A percentile compares a stretch with the other conserved stretches of the same genome.
Evolutionary conservation across 441 rosid species (phyloP).

Genomic region (Capsella rubella): DNA sequence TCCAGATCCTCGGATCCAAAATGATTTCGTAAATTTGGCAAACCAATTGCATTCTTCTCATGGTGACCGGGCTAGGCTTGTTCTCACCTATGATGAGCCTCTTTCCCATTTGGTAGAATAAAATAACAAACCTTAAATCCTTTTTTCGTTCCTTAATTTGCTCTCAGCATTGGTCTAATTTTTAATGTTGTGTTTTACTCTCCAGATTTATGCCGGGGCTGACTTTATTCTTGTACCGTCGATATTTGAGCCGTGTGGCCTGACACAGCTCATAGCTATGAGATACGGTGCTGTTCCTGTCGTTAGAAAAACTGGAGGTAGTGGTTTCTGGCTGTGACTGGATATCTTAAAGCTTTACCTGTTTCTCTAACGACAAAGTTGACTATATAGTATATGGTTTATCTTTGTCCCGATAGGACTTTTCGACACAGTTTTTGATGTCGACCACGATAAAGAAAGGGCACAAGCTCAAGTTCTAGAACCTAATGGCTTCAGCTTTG

Average conservation of each 20-base stretch:
- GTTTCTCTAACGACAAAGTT: constrained; percentile 7
- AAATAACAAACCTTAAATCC: neutral
- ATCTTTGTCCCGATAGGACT: constrained; percentile 54
- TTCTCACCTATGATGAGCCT: constrained; percentile 93
- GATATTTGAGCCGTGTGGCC: constrained; percentile 97
- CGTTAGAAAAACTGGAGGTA: constrained; percentile 98
- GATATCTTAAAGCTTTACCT: constrained; percentile 10
- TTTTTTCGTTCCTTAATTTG: neutral
- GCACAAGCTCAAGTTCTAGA: constrained; percentile 84
- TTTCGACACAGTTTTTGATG: constrained; percentile 92
- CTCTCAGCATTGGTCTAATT: neutral
- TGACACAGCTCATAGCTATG: constrained; percentile 95
- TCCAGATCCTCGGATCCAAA: constrained; percentile 96
- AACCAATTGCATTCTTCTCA: constrained; percentile 79
- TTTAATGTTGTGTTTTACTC: neutral
- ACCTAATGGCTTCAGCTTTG: constrained; percentile 91
- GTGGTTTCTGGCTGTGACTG: neutral
- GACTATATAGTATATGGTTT: constrained; percentile 26
- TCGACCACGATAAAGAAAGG: constrained; percentile 88
- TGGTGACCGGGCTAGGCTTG: constrained; percentile 74
- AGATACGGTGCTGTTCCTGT: constrained; percentile 95
- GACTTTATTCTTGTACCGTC: constrained; percentile 97
- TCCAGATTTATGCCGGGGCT: constrained; percentile 91
- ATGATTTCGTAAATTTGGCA: constrained; percentile 87
- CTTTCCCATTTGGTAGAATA: constrained; percentile 86